Conservation (phyloP, 208 protist genomes). For the Trypanosoma conorhini region DNA sequence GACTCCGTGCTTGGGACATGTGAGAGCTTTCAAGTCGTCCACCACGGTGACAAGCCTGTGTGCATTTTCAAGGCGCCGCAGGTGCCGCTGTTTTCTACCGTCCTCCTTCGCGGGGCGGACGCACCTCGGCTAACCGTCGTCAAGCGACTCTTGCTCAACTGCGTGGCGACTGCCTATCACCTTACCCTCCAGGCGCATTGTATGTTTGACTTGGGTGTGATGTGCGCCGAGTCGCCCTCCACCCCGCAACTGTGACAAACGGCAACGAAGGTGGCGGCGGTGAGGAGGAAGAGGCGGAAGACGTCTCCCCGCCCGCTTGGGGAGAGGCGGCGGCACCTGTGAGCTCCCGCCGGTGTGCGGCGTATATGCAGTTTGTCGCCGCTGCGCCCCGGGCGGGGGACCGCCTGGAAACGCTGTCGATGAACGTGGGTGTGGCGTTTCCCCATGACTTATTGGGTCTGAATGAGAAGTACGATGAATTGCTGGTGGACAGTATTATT, state of each 20-base stretch:
- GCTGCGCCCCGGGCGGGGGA: conserved; percentile 3
- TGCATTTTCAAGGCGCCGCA: conserved; percentile 28
- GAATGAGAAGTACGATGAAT: conserved; percentile 20
- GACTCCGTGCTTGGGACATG: conserved; percentile 46
- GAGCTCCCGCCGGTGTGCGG: not conserved
- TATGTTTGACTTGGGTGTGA: conserved; percentile 26
- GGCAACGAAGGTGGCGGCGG: not conserved
- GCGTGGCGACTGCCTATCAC: conserved; percentile 25
- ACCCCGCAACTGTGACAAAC: not conserved
- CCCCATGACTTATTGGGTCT: conserved; percentile 16
- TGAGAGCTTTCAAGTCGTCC: conserved; percentile 40
- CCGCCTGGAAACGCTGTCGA: conserved; percentile 25
- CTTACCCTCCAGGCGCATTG: conserved; percentile 31
- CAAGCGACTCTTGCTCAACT: conserved; percentile 24
- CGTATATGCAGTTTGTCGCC: conserved; percentile 15
- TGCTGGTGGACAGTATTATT: conserved; percentile 29
- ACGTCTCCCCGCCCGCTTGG: not conserved
- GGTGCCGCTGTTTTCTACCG: conserved; percentile 25
- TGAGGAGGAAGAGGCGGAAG: not conserved
- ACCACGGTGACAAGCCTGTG: conserved; percentile 31
- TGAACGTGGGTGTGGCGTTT: conserved; percentile 35
- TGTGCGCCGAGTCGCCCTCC: not conserved
- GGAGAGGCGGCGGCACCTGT: not conserved
- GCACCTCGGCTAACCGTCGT: conserved; percentile 9
- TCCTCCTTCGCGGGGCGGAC: conserved; percentile 26